phyloP scores from a whole-genome alignment of 2,329 filamentous ascomycete genomes.

The Aspergillus alliaceus region DNA sequence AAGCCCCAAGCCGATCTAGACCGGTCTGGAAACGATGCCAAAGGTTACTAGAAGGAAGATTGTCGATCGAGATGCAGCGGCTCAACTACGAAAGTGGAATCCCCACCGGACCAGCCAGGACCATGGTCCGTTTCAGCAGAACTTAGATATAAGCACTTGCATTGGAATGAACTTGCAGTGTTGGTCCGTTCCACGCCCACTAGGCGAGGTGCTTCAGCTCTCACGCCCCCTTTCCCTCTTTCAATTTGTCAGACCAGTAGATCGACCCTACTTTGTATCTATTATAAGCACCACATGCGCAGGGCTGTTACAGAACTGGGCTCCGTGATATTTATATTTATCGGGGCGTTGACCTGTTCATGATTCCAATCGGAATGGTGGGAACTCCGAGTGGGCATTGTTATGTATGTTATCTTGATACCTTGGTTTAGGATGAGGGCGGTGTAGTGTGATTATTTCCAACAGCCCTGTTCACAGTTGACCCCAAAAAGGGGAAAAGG shows the following conservation, averaged over 20 bases:
- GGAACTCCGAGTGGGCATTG: not conserved
- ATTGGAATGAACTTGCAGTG: not conserved
- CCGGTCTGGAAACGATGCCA: slow-evolving; percentile 7
- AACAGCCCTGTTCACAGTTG: not conserved
- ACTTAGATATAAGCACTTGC: not conserved
- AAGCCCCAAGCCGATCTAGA: slow-evolving; percentile 6
- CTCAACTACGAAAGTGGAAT: slow-evolving; percentile 7
- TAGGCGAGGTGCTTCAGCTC: not conserved
- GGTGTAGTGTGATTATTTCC: not conserved
- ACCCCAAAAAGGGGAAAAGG: not conserved
- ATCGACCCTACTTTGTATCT: not conserved
- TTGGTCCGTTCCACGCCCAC: not conserved
- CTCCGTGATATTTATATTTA: not conserved
- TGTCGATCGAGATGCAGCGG: slow-evolving; percentile 8
- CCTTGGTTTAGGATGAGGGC: not conserved
- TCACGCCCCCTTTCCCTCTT: not conserved
- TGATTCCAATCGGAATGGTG: not conserved
- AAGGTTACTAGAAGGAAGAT: not conserved
- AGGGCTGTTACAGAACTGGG: not conserved
- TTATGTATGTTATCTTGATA: not conserved
- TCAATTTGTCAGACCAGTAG: not conserved
- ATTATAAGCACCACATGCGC: not conserved
- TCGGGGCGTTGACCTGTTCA: not conserved
- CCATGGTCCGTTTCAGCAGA: not conserved
- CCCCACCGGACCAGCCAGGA: not conserved